Percentiles rank a stretch among this genome's conserved stretches.
phyloP scores from a whole-genome alignment of 2,329 filamentous ascomycete genomes.

The Ophiostoma himal-ulmi region DNA sequence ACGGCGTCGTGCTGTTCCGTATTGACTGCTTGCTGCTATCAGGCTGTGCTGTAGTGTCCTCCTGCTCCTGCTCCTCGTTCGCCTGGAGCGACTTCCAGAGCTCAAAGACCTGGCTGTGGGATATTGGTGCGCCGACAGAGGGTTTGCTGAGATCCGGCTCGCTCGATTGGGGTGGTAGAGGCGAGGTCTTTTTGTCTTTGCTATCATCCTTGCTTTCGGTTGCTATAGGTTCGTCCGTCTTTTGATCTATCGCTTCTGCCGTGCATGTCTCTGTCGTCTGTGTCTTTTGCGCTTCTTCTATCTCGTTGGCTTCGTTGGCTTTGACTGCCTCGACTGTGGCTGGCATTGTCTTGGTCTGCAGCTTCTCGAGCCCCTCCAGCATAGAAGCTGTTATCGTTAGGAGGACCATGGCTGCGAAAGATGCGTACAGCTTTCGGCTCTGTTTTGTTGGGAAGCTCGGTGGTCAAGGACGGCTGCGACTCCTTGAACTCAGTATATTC shows the following conservation, averaged over 20 bases:
- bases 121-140: conserved; percentile 60
- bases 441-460: background rate
- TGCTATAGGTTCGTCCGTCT: background rate
- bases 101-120: conserved; percentile 62
- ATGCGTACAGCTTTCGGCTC: background rate
- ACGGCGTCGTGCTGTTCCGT: conserved; percentile 32
- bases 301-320: background rate
- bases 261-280: background rate
- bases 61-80: conserved; percentile 30
- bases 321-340: background rate
- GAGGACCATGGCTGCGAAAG: conserved; percentile 56
- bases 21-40: background rate
- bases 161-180: conserved; percentile 12
- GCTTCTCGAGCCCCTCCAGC: conserved; percentile 52
- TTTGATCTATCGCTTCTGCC: background rate
- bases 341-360: conserved; percentile 7
- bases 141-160: conserved; percentile 49
- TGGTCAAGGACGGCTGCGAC: background rate
- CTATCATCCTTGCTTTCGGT: background rate
- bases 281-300: background rate
- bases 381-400: conserved; percentile 69
- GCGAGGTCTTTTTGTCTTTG: background rate
- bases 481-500: background rate
- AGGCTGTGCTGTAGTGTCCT: background rate
- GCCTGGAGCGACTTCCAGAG: conserved; percentile 50